Base-by-base conservation (phyloP, 2,329 filamentous ascomycete genomes). In the Beauveria asiatica region DNA sequence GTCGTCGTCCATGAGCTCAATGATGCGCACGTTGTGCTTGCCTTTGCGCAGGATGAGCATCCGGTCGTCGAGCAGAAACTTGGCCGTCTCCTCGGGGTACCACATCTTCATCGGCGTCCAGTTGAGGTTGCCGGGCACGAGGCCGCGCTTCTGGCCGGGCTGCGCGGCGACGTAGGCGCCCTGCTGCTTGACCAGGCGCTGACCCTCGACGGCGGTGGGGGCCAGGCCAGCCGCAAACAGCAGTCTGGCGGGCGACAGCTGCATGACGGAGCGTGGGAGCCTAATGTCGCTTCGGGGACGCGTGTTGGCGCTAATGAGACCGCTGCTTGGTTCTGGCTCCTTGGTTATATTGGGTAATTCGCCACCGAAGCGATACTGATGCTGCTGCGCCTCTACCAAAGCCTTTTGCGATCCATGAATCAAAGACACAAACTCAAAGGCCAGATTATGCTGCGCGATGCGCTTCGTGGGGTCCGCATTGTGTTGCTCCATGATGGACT, bases 401-500 rank as follows among this genome's bases (percentile, higher is more conserved):
- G 92, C 91, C 63, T 82, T 81, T 8, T 80, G 68, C 0, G 77
- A 70, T 16, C 92, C 90, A 69, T 97, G 92, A 1, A 92, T 83
- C 2, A 99, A 80, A 54, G 87, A 82, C 0, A 95, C 78, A 23
- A 97, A 87, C 70, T 99, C 92, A 55, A 79, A 83, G 1, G 94
- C 94, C 2, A 99, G 82, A 0, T 81, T 76, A 69, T 96, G 92
- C 67, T 99, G 93, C 3, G 93, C 92, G 60, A 84, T 71, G 33
- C 94, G 85, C 73, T 87, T 84, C 1, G 85, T 81, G 0, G 89
- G 89, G 60, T 92, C 82, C 30, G 78, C 64, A 9, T 73, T 74
- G 66, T 97, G 92, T 63, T 87, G 72, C 37, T 77, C 71, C 83
- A 97, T 89, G 57, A 89, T 72, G 16, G 77, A 68, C 3, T 79